Evolutionary conservation across 192 early-diverging fungal species (phyloP).

Genomic region (Coemansia sp.): DNA sequence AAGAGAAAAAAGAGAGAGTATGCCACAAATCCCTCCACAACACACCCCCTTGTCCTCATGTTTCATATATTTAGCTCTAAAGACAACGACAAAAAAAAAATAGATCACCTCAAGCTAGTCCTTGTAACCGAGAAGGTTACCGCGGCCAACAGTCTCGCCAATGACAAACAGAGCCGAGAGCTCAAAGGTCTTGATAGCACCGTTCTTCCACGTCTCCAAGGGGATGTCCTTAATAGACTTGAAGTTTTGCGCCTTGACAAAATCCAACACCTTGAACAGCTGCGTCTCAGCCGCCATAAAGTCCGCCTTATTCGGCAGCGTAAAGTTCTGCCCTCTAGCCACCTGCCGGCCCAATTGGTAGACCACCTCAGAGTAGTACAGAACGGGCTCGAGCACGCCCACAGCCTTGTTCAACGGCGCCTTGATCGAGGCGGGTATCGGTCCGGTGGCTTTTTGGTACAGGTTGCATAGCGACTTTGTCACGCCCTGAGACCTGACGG

Average conservation of each 20-base stretch:
- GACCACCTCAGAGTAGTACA: conserved; percentile 51
- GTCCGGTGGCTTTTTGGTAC: conserved; percentile 45
- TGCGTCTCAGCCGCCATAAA: conserved; percentile 47
- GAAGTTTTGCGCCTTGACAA: conserved; percentile 39
- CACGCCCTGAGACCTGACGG: conserved; percentile 31
- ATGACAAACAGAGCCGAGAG: conserved; percentile 47
- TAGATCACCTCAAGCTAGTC: conserved; percentile 13
- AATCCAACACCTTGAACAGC: conserved; percentile 53
- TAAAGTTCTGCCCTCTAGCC: conserved; percentile 43
- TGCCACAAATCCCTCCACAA: background rate
- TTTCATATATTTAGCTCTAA: background rate
- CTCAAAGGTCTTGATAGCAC: conserved; percentile 52
- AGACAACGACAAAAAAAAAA: too few species aligned
- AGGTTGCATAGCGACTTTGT: conserved; percentile 47
- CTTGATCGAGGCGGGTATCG: conserved; percentile 44
- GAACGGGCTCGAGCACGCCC: conserved; percentile 40
- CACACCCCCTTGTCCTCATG: background rate
- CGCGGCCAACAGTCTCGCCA: conserved; percentile 47
- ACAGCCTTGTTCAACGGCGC: conserved; percentile 43
- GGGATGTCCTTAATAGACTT: conserved; percentile 50
- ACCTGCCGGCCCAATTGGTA: conserved; percentile 51
- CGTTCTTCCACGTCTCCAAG: conserved; percentile 43
- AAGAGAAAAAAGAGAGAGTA: background rate
- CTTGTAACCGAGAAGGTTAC: conserved; percentile 51
- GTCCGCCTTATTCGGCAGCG: conserved; percentile 43